phyloP scores from a whole-genome alignment of 2,329 filamentous ascomycete species.

The Fusarium hainanense region DNA sequence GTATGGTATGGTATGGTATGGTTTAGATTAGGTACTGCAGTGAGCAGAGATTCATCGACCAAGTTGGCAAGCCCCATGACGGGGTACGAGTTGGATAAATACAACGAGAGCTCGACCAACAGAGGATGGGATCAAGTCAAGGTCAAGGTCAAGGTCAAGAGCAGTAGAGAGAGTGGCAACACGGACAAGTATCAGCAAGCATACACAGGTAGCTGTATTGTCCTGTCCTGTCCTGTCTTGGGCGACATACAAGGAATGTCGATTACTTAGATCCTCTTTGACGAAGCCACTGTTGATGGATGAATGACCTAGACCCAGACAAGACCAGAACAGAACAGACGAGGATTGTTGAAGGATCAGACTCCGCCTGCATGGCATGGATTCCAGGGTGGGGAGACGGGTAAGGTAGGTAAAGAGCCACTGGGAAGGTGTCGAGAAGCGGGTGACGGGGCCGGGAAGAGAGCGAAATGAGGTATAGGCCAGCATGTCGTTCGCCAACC shows the following conservation, averaged over 20 bases:
- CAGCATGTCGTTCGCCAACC: constrained; percentile 45
- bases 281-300: constrained; percentile 42
- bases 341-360: constrained; percentile 46
- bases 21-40: constrained; percentile 33
- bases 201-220: constrained; percentile 9
- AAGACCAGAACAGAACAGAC: constrained; percentile 9
- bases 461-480: constrained; percentile 46
- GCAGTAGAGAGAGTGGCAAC: constrained; percentile 39
- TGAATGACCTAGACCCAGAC: constrained; percentile 43
- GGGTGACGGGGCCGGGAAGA: constrained; percentile 46
- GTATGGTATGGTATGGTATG: background rate
- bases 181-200: constrained; percentile 27
- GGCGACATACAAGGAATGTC: constrained; percentile 34
- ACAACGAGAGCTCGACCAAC: constrained; percentile 32
- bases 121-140: constrained; percentile 17
- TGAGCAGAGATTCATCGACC: constrained; percentile 41
- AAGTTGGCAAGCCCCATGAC: constrained; percentile 34
- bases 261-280: constrained; percentile 43
- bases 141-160: constrained; percentile 21
- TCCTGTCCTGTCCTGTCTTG: constrained; percentile 15
- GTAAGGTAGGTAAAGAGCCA: constrained; percentile 41
- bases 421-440: constrained; percentile 46
- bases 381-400: constrained; percentile 42
- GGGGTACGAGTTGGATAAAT: constrained; percentile 40
- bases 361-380: constrained; percentile 40